Evolutionary conservation across 2,329 filamentous ascomycete species (phyloP), one percentile per base, ranked within the genome.

Genomic region (Sporothrix pallida): DNA sequence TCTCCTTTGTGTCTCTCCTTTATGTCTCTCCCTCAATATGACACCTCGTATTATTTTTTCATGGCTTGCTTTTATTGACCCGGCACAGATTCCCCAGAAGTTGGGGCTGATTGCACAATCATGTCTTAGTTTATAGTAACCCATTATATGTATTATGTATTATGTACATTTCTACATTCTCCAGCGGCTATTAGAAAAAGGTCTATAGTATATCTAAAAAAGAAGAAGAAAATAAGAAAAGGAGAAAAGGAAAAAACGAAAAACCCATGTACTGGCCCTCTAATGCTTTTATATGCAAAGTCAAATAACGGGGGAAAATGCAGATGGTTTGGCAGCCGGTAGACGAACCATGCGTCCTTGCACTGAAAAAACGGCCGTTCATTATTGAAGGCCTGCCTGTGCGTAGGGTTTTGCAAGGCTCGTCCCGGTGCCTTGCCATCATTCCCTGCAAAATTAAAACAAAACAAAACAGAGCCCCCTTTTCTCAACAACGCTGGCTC

Each of bases 111-210:
- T 42, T 6, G 10, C 60, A 65, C 60, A 20, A 46, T 6, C 9
- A 9, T 67, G 62, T 67, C 62, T 67, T 44, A 26, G 62, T 26
- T 48, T 67, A 67, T 67, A 48, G 62, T 67, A 48, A 44, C 20
- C 10, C 10, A 67, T 46, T 67, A 48, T 48, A 12, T 67, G 5
- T 60, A 17, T 26, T 56, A 23, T 56, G 52, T 26, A 67, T 26
- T 26, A 48, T 23, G 31, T 37, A 37, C 31, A 37, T 17, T 20
- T 46, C 62, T 46, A 42, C 62, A 13, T 0, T 26, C 7, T 37
- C 31, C 23, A 26, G 31, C 31, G 31, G 7, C 31, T 67, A 48
- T 67, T 46, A 48, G 31, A 37, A 67, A 48, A 48, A 26, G 37
- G 12, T 67, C n/a, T 48, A 48, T 67, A 48, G 10, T 48, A 26